Evolutionary conservation across 2,329 filamentous ascomycete genomes (phyloP).

Genomic region (Clonostachys rosea): DNA sequence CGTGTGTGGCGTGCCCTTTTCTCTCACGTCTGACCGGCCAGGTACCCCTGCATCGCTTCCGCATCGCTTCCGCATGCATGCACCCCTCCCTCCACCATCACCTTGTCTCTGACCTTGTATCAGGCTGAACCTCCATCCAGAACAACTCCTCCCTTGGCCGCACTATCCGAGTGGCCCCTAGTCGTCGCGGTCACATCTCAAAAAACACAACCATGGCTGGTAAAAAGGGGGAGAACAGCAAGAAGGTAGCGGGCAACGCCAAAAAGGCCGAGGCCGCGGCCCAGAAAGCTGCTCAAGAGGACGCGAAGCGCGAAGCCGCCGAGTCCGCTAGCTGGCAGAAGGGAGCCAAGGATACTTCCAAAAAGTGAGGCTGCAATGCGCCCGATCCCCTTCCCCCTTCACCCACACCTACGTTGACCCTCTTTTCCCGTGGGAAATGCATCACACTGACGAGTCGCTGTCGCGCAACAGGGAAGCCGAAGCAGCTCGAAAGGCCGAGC

Average conservation of each 20-base stretch:
- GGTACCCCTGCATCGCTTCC: no score
- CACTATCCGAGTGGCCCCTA: no score
- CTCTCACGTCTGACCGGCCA: no score
- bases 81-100: no score
- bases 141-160: no score
- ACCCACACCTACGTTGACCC: not conserved
- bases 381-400: not conserved
- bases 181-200: no score
- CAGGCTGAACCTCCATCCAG: no score
- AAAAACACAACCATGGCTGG: constrained; percentile 50
- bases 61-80: no score
- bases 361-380: constrained; percentile 63
- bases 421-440: not conserved
- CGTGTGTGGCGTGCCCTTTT: no score
- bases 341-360: constrained; percentile 77
- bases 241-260: constrained; percentile 86
- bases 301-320: constrained; percentile 58
- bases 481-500: constrained; percentile 69
- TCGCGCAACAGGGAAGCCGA: constrained; percentile 24
- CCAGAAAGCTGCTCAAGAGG: constrained; percentile 68
- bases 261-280: constrained; percentile 88
- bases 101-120: no score
- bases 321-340: constrained; percentile 80
- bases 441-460: not conserved
- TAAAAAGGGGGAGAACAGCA: constrained; percentile 78